A percentile compares a stretch with the other conserved stretches of the same genome.
Conservation (phyloP, 257 asterid species). For the Nicotiana undulata region DNA sequence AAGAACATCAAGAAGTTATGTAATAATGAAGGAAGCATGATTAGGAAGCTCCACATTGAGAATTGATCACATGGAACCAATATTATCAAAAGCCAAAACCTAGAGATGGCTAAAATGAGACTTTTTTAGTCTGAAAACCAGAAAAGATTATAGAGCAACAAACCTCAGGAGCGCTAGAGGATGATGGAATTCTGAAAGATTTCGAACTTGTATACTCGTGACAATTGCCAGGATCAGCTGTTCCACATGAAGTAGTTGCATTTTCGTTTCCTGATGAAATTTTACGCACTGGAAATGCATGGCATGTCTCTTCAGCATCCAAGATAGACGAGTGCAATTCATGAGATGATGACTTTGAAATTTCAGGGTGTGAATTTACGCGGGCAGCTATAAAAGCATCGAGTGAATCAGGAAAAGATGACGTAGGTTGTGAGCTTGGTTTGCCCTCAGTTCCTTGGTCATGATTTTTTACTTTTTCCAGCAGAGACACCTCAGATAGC, state of each 20-base stretch:
- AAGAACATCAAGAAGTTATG: neutral
- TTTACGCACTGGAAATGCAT: conserved; percentile 57
- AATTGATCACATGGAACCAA: neutral
- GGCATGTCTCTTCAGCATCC: conserved; percentile 97
- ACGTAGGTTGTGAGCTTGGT: conserved; percentile 25
- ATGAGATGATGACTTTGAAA: conserved; percentile 23
- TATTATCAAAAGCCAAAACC: neutral
- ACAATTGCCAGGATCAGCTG: conserved; percentile 17
- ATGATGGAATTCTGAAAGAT: conserved; percentile 3
- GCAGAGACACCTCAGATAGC: conserved; percentile 61
- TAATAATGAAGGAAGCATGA: neutral
- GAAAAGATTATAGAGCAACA: conserved; percentile 10
- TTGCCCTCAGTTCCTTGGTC: conserved; percentile 30
- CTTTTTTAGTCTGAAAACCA: conserved; percentile 3
- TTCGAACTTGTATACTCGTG: conserved; percentile 19
- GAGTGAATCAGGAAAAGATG: conserved; percentile 28
- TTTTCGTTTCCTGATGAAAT: conserved; percentile 30
- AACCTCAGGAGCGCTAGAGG: conserved; percentile 29
- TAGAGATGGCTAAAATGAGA: conserved; percentile 1
- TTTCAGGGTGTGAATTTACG: conserved; percentile 23
- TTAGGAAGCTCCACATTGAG: neutral
- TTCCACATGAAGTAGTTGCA: conserved; percentile 14
- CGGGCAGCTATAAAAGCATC: conserved; percentile 36
- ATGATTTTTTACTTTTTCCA: conserved; percentile 27
- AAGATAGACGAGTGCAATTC: conserved; percentile 55